A percentile compares a stretch with the other conserved stretches of the same genome.
Conservation (phyloP, 208 protist genomes). For the Acanthamoeba sp. region DNA sequence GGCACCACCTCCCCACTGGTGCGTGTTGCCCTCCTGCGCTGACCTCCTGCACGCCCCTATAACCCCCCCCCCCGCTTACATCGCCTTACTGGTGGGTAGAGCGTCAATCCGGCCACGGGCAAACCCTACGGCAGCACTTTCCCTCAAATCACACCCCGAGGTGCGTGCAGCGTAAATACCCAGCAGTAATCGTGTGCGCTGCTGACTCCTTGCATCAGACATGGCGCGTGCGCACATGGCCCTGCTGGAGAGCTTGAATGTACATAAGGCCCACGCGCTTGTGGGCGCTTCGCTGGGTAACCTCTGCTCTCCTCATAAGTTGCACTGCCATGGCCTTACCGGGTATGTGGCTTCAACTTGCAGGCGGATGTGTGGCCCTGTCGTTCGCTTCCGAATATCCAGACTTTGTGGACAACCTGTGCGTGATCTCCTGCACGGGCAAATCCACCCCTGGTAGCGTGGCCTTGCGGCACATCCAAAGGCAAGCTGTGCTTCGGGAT, state of each 20-base stretch:
- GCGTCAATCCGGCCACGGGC: constrained; percentile 34
- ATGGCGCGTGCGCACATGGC: constrained; percentile 63
- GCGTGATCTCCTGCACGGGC: constrained; percentile 73
- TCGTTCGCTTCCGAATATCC: constrained; percentile 71
- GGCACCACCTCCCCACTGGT: constrained; percentile 69
- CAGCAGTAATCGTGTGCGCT: not conserved
- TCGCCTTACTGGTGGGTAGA: too few relatives aligned
- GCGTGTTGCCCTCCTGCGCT: not conserved
- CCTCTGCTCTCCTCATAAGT: not conserved
- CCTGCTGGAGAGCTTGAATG: constrained; percentile 48
- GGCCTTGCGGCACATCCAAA: constrained; percentile 47
- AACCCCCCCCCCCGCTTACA: too few relatives aligned
- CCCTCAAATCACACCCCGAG: constrained; percentile 66
- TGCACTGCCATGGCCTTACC: not conserved
- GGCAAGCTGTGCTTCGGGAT: constrained; percentile 43
- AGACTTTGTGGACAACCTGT: constrained; percentile 71
- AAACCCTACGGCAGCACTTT: constrained; percentile 19
- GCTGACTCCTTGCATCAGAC: not conserved
- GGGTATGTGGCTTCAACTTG: not conserved
- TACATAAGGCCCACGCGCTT: constrained; percentile 47
- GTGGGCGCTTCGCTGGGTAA: constrained; percentile 61
- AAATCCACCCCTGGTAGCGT: constrained; percentile 65
- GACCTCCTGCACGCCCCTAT: not conserved
- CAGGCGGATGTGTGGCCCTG: constrained; percentile 60
- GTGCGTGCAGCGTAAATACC: not conserved